Evolutionary conservation across 2,329 filamentous ascomycete genomes (phyloP), one percentile per base, ranked within the genome.

Genomic region (Fusarium sp.): DNA sequence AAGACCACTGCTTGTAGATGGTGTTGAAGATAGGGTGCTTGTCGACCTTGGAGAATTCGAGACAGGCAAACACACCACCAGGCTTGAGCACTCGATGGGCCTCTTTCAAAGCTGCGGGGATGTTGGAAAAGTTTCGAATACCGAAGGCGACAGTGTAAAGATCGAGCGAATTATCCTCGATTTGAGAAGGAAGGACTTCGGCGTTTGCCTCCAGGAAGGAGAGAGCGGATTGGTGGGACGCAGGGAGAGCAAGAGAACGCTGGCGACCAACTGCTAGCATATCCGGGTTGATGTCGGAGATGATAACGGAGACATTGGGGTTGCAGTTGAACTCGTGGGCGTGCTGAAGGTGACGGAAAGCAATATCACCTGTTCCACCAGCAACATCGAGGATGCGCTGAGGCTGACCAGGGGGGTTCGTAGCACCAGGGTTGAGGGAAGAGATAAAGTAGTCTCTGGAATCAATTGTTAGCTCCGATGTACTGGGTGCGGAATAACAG

Each of bases 141-240:
- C 96, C 96, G 75, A 99, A 99, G 0, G 95, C 94, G 5, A 99
- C 96, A 1, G 96, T 99, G 82, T 99, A 99, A 7, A 99, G 85
- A 78, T 99, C 96, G 55, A 98, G 85, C n/a, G 87, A 91, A 75
- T 86, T 84, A 72, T 88, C 84, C 4, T 90, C 84, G 55, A 97
- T 87, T 18, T 80, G 79, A 3, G 81, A 72, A 68, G 85, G 80
- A 29, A 98, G 86, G 48, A 88, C 82, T 76, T 97, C 93, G 11
- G 96, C 96, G 76, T 99, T 97, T 65, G 93, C 95, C 74, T 97
- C 91, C 71, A 97, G 85, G 80, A 97, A 99, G 55, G 83, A 83
- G 23, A 91, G 83, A n/a, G 81, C 82, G 17, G 82, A 79, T 62
- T 87, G 88, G 69, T 90, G 84, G 23, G 82, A 80, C 33, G 82